Base-by-base conservation (phyloP, 2,329 filamentous ascomycete genomes). In the Curvularia sp. region DNA sequence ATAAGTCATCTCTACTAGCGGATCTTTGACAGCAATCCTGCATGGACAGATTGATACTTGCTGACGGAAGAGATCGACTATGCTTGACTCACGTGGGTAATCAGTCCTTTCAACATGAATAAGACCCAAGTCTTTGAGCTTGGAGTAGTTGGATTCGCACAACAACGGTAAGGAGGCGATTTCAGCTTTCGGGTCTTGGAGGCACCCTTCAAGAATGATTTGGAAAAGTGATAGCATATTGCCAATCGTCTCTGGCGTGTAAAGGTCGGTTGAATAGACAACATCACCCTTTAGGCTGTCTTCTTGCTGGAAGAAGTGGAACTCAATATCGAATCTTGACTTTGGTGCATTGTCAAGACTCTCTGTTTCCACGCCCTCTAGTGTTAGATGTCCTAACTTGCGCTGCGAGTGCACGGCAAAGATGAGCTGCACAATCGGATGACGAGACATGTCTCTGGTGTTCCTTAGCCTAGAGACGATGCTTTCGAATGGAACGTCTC, bases 21-120 rank as follows among this genome's bases (percentile, higher is more conserved):
- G 27, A 39, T 60, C 57, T 32, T 53, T 49, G 3, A 67, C 60
- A 7, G 64, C 60, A 27, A 55, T 21, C 30, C 19, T 54, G 5
- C 13, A 25, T 1, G 50, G 55, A 21, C 39, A 34, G 15, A 25
- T 13, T 32, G 50, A 12, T 13, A 21, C 56, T 41, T 61, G 53
- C 28, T 53, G n/a, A 10, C 48, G 48, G 32, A 61, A 61, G 5
- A 56, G 5, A 13, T 58, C 50, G 1, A 60, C 49, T 3, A 57
- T 42, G 27, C 55, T 57, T 5, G 42, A 41, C 2, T 57, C 43
- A 4, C 55, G 49, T 2, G 49, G 49, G 18, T 60, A 60, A 1
- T 1, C 27, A 9, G 58, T 57, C 13, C 48, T 7, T 15, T 50
- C 15, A 18, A 54, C 21, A 3, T 42, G 15, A 12, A 60, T 15